Conservation (phyloP, 495 filamentous ascomycete genomes). For the Hypoxylon cercidicola region DNA sequence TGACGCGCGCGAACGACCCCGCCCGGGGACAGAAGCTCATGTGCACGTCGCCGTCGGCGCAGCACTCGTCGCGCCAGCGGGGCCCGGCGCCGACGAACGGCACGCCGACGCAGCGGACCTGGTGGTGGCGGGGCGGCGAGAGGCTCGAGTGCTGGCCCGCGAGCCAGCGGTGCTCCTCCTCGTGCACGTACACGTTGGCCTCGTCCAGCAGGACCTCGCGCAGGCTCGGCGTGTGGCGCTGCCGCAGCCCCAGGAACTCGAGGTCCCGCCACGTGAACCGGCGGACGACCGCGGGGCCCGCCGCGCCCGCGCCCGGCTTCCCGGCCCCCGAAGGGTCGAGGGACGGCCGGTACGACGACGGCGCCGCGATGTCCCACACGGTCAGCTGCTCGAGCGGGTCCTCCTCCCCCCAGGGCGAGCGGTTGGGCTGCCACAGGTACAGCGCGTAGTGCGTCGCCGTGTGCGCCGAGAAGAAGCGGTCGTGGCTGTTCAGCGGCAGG, state of each 20-base stretch:
- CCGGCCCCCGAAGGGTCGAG: constrained; percentile 60
- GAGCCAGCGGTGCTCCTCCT: constrained; percentile 63
- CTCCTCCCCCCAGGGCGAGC: constrained; percentile 67
- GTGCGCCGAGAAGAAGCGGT: constrained; percentile 74
- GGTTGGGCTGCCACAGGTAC: constrained; percentile 74
- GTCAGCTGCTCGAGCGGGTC: constrained; percentile 69
- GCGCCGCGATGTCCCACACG: constrained; percentile 73
- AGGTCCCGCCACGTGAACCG: constrained; percentile 67
- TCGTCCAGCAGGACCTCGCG: constrained; percentile 66
- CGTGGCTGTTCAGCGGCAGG: constrained; percentile 66
- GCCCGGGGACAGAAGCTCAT: constrained; percentile 56
- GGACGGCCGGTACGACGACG: constrained; percentile 65
- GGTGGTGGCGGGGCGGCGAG: constrained; percentile 55
- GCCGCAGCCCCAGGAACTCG: constrained; percentile 66
- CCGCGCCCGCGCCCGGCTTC: constrained; percentile 39
- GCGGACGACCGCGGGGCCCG: constrained; percentile 63
- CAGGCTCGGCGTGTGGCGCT: constrained; percentile 64
- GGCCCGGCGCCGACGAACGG: constrained; percentile 66
- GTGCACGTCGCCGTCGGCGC: constrained; percentile 58
- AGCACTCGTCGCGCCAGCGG: constrained; percentile 60
- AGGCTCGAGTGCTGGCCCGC: constrained; percentile 54
- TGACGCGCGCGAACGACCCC: constrained; percentile 44
- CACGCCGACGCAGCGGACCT: constrained; percentile 63
- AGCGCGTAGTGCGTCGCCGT: constrained; percentile 71
- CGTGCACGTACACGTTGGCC: constrained; percentile 61